Evolutionary conservation across 306 rosid genomes (phyloP), one percentile per base, ranked within the genome.

Genomic region (Pyrus pyrifolia): DNA sequence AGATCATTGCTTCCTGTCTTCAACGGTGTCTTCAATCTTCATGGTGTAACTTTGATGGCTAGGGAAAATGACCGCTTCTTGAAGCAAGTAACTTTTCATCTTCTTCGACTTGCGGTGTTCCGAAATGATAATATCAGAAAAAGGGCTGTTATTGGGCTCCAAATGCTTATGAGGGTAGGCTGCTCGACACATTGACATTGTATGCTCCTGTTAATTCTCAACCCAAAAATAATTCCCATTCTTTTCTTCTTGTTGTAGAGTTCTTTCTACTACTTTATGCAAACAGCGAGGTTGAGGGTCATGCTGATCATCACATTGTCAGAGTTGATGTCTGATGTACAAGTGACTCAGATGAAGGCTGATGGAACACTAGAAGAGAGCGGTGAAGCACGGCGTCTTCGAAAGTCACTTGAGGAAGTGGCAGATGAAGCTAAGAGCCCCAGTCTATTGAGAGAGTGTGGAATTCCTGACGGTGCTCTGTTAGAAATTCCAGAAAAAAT

Each of bases 291-390:
- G 79, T 83, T 95, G 86, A 90, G 98, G 87, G 98, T 89, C 75
- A 90, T 95, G 97, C 85, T 95, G 82, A 92, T 95, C 73, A 95
- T 95, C 83, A 92, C 98, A 46, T 81, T 95, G 70, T 95, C 98
- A 22, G 98, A 95, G 88, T 85, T 95, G 81, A 92, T 92, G 98
- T 95, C 98, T 74, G 98, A 95, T 62, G 96, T 95, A 80, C 98
- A 95, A 95, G 98, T 95, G 81, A 95, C 97, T 85, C 98, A 92
- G 86, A 90, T 95, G 98, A 92, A 87, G 88, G 65, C 97, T 73
- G 96, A 92, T 84, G 98, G 97, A 83, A 86, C 89, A 70, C 86
- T 90, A 69, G 98, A 92, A 82, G 98, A 95, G 87, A 95, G 97
- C 89, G 98, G 98, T 74, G 97, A 95, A 79, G 97, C 97, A 59